Base-by-base conservation (phyloP, 768 basidiomycete species). In the Serpula lacrymans region DNA sequence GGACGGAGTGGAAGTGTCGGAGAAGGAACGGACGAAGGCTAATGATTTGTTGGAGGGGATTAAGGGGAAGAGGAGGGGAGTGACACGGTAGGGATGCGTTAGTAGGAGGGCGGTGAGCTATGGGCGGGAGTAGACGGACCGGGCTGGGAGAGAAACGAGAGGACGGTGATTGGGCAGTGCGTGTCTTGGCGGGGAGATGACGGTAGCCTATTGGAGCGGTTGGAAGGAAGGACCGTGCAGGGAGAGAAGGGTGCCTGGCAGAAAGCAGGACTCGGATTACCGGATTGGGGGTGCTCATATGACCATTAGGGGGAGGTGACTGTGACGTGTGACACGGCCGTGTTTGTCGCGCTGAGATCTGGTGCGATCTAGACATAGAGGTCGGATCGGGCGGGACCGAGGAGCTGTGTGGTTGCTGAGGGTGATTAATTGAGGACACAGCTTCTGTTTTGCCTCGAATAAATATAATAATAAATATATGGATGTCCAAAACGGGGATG, bases 1-100 rank as follows among this genome's bases (percentile, higher is more conserved):
- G 55, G 95, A 99, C 66, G 95, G 95, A 41, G 79, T 98, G 55
- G 73, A 73, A 45, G 78, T 95, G 54, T 76, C 75, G 60, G 77
- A 74, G 57, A 89, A 88, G 72, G 93, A 97, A 75, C 76, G 84
- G 68, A 69, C 68, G 47, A 96, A 94, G 71, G 89, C 87, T 45
- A 71, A 75, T 63, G 68, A 76, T 53, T 58, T 96, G 55, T 64
- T 91, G 50, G 63, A 63, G 60, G 74, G 78, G 48, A 72, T 79
- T 49, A 62, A 67, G 68, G 66, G 63, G 53, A 64, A 62, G 60
- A 61, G 55, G 63, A 59, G 59, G 51, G 47, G 49, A 48, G 40
- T 44, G 50, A 42, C 28, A 45, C 39, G 40, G 39, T 25, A 38
- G 46, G 42, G 50, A 41, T 43, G 40, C 11, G 51, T 32, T 45